A percentile compares a stretch with the other conserved stretches of the same genome.
phyloP scores from a whole-genome alignment of 2,329 filamentous ascomycete species.

The Lasiodiplodia gonubiensis region DNA sequence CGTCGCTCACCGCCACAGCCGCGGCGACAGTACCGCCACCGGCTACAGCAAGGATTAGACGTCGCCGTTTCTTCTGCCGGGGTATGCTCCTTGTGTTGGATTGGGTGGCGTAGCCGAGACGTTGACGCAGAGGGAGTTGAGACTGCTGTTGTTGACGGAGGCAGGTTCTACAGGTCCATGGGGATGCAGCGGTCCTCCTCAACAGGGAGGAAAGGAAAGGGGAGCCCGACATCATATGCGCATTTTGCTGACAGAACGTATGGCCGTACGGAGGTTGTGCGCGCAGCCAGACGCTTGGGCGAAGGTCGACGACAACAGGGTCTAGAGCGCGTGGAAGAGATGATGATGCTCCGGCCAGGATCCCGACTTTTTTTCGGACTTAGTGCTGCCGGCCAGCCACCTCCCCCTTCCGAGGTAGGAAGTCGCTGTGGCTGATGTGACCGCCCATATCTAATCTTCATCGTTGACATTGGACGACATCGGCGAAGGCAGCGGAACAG shows the following conservation, averaged over 20 bases:
- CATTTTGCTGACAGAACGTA: constrained; percentile 31
- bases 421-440: constrained; percentile 17
- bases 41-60: constrained; percentile 38
- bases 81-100: constrained; percentile 29
- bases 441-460: background rate
- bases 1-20: constrained; percentile 61
- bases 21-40: constrained; percentile 46
- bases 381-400: constrained; percentile 19
- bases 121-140: constrained; percentile 32
- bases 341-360: constrained; percentile 25
- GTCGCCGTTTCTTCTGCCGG: constrained; percentile 38
- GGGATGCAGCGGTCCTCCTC: constrained; percentile 38
- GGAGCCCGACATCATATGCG: constrained; percentile 40
- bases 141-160: constrained; percentile 35
- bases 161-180: constrained; percentile 46
- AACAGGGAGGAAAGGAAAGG: constrained; percentile 37
- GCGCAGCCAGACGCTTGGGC: constrained; percentile 1
- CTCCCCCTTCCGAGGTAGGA: constrained; percentile 21
- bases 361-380: constrained; percentile 29
- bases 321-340: constrained; percentile 16
- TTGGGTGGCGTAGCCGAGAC: constrained; percentile 34
- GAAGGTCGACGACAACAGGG: constrained; percentile 18
- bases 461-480: background rate
- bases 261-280: constrained; percentile 2
- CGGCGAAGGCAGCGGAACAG: background rate